Percentiles rank a stretch among this genome's conserved stretches.
phyloP scores from a whole-genome alignment of 352 stramenopile genomes.

The Paralagenidium karlingii region DNA sequence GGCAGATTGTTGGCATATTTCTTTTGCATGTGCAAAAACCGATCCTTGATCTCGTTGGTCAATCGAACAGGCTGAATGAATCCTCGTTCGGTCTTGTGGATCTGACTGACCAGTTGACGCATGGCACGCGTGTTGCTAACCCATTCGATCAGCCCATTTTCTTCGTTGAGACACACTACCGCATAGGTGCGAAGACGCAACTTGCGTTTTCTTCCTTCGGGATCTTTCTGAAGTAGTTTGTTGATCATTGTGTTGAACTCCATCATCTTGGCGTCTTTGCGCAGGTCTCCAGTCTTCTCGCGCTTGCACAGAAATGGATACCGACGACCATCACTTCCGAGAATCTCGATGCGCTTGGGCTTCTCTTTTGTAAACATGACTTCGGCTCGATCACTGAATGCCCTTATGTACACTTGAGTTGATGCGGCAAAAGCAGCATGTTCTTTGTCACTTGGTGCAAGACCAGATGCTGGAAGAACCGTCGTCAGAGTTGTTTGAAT shows the following conservation, averaged over 20 bases:
- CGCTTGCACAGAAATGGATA: slow-evolving; percentile 93
- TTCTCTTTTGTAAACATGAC: slow-evolving; percentile 99
- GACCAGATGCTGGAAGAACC: slow-evolving; percentile 45
- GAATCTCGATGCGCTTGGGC: slow-evolving; percentile 94
- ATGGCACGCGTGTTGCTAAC: slow-evolving; percentile 96
- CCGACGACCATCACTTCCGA: slow-evolving; percentile 50
- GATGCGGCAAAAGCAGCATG: slow-evolving; percentile 50
- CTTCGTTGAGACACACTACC: slow-evolving; percentile 98
- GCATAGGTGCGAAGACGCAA: slow-evolving; percentile 96
- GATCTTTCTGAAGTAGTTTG: slow-evolving; percentile 90
- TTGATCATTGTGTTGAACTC: slow-evolving; percentile 99
- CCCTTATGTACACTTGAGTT: slow-evolving; percentile 76
- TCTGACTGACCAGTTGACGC: slow-evolving; percentile 76
- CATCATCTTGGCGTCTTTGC: slow-evolving; percentile 99
- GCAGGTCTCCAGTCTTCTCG: slow-evolving; percentile 97
- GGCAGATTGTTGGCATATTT: slow-evolving; percentile 72
- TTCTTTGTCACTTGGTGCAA: slow-evolving; percentile 31
- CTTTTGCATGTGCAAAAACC: slow-evolving; percentile 83
- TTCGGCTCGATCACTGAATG: slow-evolving; percentile 84
- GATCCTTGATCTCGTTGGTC: slow-evolving; percentile 72
- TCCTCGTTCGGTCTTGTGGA: slow-evolving; percentile 77
- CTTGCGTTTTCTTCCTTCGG: slow-evolving; percentile 81
- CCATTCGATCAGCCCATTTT: slow-evolving; percentile 99
- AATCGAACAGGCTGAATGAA: slow-evolving; percentile 70
- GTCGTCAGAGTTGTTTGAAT: slow-evolving; percentile 66